Conservation (phyloP, 148 eudicot genomes). For the Pouteria glomerata region DNA sequence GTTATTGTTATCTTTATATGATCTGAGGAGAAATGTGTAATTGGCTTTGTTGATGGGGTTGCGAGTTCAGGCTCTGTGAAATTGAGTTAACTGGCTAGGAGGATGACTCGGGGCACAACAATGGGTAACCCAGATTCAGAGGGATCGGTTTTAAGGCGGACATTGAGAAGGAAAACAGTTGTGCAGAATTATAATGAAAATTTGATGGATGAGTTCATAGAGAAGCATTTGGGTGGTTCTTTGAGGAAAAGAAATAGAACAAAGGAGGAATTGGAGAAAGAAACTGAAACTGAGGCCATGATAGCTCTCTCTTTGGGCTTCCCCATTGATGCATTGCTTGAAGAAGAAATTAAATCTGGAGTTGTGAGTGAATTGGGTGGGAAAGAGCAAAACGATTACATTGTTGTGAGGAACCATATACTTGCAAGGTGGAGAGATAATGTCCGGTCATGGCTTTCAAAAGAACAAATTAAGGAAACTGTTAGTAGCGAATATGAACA, state of each 20-base stretch:
- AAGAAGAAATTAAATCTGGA: slow-evolving; percentile 78
- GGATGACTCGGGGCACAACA: slow-evolving; percentile 9
- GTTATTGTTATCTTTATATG: neutral
- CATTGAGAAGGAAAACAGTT: slow-evolving; percentile 52
- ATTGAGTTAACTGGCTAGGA: neutral
- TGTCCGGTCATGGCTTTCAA: slow-evolving; percentile 67
- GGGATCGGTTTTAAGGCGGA: slow-evolving; percentile 43
- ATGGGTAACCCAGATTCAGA: slow-evolving; percentile 42
- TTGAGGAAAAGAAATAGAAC: slow-evolving; percentile 61
- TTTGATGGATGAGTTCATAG: slow-evolving; percentile 80
- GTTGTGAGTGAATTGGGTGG: slow-evolving; percentile 72
- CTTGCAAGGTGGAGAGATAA: slow-evolving; percentile 83
- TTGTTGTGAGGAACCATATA: slow-evolving; percentile 90
- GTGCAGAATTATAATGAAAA: slow-evolving; percentile 66
- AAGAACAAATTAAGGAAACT: slow-evolving; percentile 73
- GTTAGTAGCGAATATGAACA: slow-evolving; percentile 72
- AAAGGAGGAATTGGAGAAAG: slow-evolving; percentile 69
- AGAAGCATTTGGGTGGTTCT: slow-evolving; percentile 57
- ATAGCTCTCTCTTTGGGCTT: slow-evolving; percentile 85
- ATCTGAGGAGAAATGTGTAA: neutral
- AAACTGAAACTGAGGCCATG: slow-evolving; percentile 87
- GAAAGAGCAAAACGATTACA: slow-evolving; percentile 86
- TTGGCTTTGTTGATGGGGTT: slow-evolving; percentile 7
- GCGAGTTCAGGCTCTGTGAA: neutral
- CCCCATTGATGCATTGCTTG: slow-evolving; percentile 76